Evolutionary conservation across 2,329 filamentous ascomycete species (phyloP), one percentile per base, ranked within the genome.

Genomic region (Fusarium pseudonygamai): DNA sequence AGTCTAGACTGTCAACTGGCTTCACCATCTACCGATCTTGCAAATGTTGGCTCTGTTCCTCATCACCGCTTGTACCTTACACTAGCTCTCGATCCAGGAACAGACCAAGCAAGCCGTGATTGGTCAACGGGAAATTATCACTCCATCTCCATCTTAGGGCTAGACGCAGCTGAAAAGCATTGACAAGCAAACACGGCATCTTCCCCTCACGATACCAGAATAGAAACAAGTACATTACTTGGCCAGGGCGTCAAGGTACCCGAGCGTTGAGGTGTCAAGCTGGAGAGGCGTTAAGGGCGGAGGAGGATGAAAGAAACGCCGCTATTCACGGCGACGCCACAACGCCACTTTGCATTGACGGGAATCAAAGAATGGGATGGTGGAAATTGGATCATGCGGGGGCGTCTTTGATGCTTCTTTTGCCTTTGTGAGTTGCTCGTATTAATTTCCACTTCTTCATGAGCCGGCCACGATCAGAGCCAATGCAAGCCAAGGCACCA

Each of bases 391-490:
- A 39, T 39, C 4, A 39, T 28, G 34, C 34, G 14, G 50, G 20
- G 24, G 9, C 3, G 14, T 28, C 50, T 28, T 26, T 37, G n/a
- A 16, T 12, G 6, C 1, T 36, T 11, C 2, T 1, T 26, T 11
- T 3, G 1, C 5, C 32, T 52, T 37, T 53, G 13, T 26, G 9
- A 5, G 0, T 16, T 36, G 0, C 18, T 36, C 16, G 10, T 16
- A 15, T 8, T 16, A 53, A 28, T 53, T 28, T 53, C 49, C n/a
- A 37, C 32, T 37, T 24, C 47, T 15, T n/a, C n/a, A n/a, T n/a
- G n/a, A n/a, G n/a, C n/a, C n/a, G n/a, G n/a, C n/a, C n/a, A n/a
- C n/a, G n/a, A n/a, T n/a, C n/a, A n/a, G n/a, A n/a, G n/a, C n/a
- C n/a, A n/a, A n/a, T n/a, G n/a, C n/a, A n/a, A n/a, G n/a, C n/a